Conservation (phyloP, 2,329 filamentous ascomycete species). For the Fusarium sublunatum region DNA sequence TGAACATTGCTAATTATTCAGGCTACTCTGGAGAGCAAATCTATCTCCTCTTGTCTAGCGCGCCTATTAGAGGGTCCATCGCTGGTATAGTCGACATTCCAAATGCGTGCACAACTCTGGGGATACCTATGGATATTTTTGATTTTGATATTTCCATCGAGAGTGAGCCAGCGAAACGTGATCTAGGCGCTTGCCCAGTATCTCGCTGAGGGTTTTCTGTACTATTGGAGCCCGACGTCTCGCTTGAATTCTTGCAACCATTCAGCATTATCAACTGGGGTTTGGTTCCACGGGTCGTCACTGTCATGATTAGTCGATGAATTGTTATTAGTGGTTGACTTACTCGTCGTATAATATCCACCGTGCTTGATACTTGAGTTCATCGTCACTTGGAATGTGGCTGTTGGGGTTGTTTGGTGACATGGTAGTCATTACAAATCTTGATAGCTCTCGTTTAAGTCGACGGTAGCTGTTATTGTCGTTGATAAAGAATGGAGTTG, state of each 20-base stretch:
- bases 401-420: slow-evolving; percentile 36
- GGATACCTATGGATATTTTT: slow-evolving; percentile 92
- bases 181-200: slow-evolving; percentile 46
- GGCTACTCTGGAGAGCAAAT: slow-evolving; percentile 77
- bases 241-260: slow-evolving; percentile 40
- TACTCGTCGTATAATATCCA: slow-evolving; percentile 40
- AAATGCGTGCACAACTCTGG: slow-evolving; percentile 90
- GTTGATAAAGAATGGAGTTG: slow-evolving; percentile 36
- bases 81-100: slow-evolving; percentile 92
- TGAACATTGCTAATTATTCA: slow-evolving; percentile 2
- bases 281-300: slow-evolving; percentile 42
- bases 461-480: slow-evolving; percentile 38
- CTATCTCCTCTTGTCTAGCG: slow-evolving; percentile 86
- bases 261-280: slow-evolving; percentile 38
- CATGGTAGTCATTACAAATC: slow-evolving; percentile 37
- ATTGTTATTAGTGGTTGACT: not conserved
- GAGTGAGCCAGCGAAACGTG: slow-evolving; percentile 55
- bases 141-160: slow-evolving; percentile 88
- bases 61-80: slow-evolving; percentile 87
- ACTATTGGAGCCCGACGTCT: slow-evolving; percentile 28
- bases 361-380: slow-evolving; percentile 33
- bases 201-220: slow-evolving; percentile 5
- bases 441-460: slow-evolving; percentile 24
- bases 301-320: slow-evolving; percentile 11
- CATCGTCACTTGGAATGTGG: slow-evolving; percentile 33